These are phyloP conservation scores for Streptanthus diversifolius DNA, from an alignment of 345 rosid genomes.

Conservation along the genomic window DNA sequence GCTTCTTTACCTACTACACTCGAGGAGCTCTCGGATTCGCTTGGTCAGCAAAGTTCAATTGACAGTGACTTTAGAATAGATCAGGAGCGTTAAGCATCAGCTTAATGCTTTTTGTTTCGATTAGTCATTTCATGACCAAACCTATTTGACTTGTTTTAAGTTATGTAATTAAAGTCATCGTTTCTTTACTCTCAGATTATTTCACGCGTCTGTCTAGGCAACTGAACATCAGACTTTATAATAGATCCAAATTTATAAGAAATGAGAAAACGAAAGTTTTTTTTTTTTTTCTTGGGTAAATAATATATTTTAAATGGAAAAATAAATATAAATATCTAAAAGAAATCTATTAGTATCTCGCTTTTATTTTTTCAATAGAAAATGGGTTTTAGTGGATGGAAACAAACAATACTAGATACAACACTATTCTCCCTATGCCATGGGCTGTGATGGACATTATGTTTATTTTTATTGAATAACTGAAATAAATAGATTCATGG, in stretches of 20 bases:
- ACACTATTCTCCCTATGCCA: slow-evolving; percentile 1
- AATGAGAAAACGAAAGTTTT: not conserved
- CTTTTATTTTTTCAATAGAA: too few species aligned
- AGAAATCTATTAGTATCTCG: too few species aligned
- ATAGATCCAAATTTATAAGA: not conserved
- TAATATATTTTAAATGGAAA: too few species aligned
- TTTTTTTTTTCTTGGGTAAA: not conserved
- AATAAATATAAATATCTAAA: too few species aligned
- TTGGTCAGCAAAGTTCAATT: slow-evolving; percentile 26
- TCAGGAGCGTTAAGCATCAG: slow-evolving; percentile 18
- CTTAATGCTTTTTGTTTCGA: slow-evolving; percentile 16
- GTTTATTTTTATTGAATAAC: not conserved
- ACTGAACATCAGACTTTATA: slow-evolving; percentile 6
- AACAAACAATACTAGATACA: not conserved
- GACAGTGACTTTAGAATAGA: slow-evolving; percentile 17
- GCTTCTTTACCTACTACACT: slow-evolving; percentile 34
- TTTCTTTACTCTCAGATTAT: not conserved
- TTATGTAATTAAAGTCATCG: slow-evolving; percentile 23
- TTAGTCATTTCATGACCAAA: slow-evolving; percentile 23
- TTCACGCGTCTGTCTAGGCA: slow-evolving; percentile 15
- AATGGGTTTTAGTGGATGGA: slow-evolving; percentile 5
- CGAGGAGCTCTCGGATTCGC: slow-evolving; percentile 18
- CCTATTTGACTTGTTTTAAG: slow-evolving; percentile 29
- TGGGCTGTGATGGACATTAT: not conserved
- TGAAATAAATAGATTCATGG: not conserved